A percentile compares a stretch with the other conserved stretches of the same genome.
phyloP scores from a whole-genome alignment of 345 rosid genomes.

The Gossypium longicalyx region DNA sequence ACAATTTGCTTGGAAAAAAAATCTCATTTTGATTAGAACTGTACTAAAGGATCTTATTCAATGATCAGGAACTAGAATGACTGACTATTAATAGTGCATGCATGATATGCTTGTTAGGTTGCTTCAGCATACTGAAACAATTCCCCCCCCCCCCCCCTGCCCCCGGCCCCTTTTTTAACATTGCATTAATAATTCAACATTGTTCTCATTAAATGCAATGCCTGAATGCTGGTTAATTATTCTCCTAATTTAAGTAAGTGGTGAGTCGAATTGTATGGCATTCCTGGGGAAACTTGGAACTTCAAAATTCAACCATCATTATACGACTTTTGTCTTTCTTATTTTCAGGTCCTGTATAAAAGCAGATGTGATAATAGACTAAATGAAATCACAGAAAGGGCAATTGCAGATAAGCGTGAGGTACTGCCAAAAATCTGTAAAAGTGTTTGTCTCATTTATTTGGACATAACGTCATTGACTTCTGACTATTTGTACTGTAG shows the following conservation, averaged over 20 bases:
- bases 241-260: neutral
- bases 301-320: conserved; percentile 11
- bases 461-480: conserved; percentile 18
- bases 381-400: conserved; percentile 94
- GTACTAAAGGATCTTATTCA: neutral
- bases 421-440: conserved; percentile 31
- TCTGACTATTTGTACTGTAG: conserved; percentile 39
- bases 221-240: neutral
- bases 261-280: neutral
- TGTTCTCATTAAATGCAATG: neutral
- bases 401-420: conserved; percentile 88
- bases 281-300: neutral
- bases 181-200: neutral
- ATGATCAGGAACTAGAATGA: neutral
- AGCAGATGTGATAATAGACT: conserved; percentile 95
- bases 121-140: neutral
- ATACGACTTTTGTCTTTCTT: conserved; percentile 7
- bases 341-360: conserved; percentile 69
- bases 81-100: neutral
- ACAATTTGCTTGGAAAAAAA: neutral
- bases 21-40: neutral
- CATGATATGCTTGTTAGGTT: neutral
- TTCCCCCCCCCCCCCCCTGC: too few relatives aligned
- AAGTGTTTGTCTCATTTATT: conserved; percentile 8
- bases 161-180: too few relatives aligned